These are phyloP conservation scores for Mucor indicus DNA, from an alignment of 371 early-diverging fungal species.

Conservation along the genomic window DNA sequence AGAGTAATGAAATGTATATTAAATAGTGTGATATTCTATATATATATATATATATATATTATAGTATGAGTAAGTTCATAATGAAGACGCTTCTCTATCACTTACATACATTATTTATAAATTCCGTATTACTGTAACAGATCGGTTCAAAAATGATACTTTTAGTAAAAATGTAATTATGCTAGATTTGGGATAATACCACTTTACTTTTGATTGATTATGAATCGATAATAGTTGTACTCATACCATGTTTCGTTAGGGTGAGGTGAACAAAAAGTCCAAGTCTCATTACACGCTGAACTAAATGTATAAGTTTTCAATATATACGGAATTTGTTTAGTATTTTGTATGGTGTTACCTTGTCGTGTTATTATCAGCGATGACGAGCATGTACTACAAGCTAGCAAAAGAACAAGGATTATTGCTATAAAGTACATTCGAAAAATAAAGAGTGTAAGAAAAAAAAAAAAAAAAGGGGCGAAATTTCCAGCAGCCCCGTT, in stretches of 20 bases:
- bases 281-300: constrained; percentile 4
- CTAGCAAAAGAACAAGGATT: no score
- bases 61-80: no score
- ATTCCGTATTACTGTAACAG: constrained; percentile 5
- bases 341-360: no score
- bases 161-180: not conserved
- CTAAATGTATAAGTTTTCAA: not conserved
- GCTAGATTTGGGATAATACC: not conserved
- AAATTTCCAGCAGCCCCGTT: no score
- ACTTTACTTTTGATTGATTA: constrained; percentile 30
- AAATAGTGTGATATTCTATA: not conserved
- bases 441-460: no score
- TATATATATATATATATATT: no score
- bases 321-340: no score
- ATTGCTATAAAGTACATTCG: no score
- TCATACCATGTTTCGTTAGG: constrained; percentile 20
- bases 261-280: constrained; percentile 18
- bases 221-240: constrained; percentile 13
- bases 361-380: no score
- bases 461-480: no score
- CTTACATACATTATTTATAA: constrained; percentile 13
- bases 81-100: no score
- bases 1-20: constrained; percentile 8
- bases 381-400: no score
- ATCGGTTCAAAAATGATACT: not conserved